Evolutionary conservation across 768 basidiomycete species (phyloP).

Genomic region (Mycena rebaudengoi): DNA sequence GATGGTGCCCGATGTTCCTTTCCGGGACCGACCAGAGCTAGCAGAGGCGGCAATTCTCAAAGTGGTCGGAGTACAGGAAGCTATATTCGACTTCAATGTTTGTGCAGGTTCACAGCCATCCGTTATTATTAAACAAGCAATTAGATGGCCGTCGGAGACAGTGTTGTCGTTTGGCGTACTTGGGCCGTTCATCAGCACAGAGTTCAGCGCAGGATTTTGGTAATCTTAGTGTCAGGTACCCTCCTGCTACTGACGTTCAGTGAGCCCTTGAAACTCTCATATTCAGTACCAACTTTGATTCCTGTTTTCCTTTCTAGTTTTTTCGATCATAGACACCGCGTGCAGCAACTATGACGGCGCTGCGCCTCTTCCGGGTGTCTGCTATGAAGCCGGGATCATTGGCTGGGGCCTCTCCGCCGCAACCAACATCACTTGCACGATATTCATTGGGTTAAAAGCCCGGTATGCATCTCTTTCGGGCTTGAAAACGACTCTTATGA

Average conservation of each 20-base stretch:
- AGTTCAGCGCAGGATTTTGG: slow-evolving; percentile 4
- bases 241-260: slow-evolving; percentile 15
- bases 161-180: slow-evolving; percentile 7
- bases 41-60: neutral
- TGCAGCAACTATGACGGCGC: slow-evolving; percentile 11
- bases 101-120: slow-evolving; percentile 5
- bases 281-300: slow-evolving; percentile 1
- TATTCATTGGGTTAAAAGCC: slow-evolving; percentile 15
- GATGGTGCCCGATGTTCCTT: slow-evolving; percentile 12
- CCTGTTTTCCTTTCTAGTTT: slow-evolving; percentile 7
- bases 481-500: neutral
- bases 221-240: slow-evolving; percentile 8
- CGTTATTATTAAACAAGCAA: slow-evolving; percentile 8
- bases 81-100: slow-evolving; percentile 15
- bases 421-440: slow-evolving; percentile 15
- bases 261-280: slow-evolving; percentile 4
- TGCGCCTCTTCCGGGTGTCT: slow-evolving; percentile 8
- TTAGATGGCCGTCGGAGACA: slow-evolving; percentile 6
- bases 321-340: slow-evolving; percentile 14
- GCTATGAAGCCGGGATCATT: neutral
- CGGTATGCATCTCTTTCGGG: slow-evolving; percentile 15
- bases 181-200: slow-evolving; percentile 3
- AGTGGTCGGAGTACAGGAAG: slow-evolving; percentile 11
- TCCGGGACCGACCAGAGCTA: slow-evolving; percentile 4
- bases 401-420: slow-evolving; percentile 10